phyloP scores from a whole-genome alignment of 2,329 filamentous ascomycete genomes.

The Fusarium anguioides region DNA sequence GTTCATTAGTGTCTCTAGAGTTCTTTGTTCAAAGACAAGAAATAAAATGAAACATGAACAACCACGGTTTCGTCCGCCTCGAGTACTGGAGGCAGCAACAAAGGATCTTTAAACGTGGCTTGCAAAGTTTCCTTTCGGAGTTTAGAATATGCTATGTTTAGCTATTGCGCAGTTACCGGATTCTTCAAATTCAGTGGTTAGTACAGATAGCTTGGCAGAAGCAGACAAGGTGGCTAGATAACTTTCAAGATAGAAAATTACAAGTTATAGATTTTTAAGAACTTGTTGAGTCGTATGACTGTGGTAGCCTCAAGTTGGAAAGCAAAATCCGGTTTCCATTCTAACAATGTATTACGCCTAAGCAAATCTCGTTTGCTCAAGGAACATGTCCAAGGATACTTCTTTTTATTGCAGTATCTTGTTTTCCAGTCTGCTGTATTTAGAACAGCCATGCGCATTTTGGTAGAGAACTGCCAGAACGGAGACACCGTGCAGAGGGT shows the following conservation, averaged over 20 bases:
- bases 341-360: background rate
- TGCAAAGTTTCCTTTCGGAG: background rate
- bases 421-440: background rate
- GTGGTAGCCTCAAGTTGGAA: background rate
- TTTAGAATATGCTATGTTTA: background rate
- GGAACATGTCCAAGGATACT: background rate
- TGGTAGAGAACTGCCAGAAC: too few species aligned
- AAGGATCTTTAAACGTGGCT: background rate
- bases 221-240: background rate
- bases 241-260: background rate
- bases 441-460: background rate
- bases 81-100: background rate
- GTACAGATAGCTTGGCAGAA: background rate
- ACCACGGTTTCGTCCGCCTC: background rate
- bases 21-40: constrained; percentile 25
- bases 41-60: background rate
- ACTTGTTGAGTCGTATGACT: background rate
- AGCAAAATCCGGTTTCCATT: background rate
- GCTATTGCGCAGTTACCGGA: background rate
- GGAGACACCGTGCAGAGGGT: background rate
- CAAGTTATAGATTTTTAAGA: background rate
- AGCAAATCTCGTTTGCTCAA: background rate
- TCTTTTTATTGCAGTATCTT: background rate
- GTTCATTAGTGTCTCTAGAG: background rate
- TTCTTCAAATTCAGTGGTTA: background rate